Conservation (phyloP, 1,284 basidiomycete genomes). For the Pyrrhoderma noxium region DNA sequence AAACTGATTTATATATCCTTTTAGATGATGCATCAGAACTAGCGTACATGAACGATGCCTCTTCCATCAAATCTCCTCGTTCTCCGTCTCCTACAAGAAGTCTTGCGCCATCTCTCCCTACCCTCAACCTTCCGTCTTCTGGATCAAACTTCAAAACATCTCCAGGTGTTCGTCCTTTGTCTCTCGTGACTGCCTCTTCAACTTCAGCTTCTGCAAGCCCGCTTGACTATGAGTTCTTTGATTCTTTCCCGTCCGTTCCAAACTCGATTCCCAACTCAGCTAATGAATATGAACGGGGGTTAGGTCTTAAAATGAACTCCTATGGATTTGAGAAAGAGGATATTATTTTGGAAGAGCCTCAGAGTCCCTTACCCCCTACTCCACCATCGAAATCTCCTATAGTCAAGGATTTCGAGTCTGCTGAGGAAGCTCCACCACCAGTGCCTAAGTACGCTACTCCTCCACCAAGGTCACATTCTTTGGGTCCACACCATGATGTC, state of each 20-base stretch:
- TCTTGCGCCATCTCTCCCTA: neutral
- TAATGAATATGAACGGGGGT: neutral
- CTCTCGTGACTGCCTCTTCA: slow-evolving; percentile 6
- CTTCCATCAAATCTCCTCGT: too few species aligned
- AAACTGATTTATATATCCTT: too few species aligned
- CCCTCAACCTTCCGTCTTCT: neutral
- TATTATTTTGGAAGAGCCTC: neutral
- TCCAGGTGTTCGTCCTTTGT: slow-evolving; percentile 12
- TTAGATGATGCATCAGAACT: neutral
- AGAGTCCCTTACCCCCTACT: slow-evolving; percentile 10
- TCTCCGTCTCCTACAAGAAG: too few species aligned
- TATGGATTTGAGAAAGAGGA: neutral
- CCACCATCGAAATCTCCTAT: slow-evolving; percentile 13
- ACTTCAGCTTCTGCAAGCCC: slow-evolving; percentile 13
- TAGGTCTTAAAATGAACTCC: neutral
- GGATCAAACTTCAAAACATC: neutral
- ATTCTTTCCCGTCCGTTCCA: slow-evolving; percentile 17
- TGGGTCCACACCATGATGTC: too few species aligned
- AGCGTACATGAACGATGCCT: neutral
- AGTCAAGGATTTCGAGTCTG: neutral
- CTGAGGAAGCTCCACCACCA: too few species aligned
- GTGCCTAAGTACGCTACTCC: too few species aligned
- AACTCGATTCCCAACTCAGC: neutral
- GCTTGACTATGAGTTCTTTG: slow-evolving; percentile 13
- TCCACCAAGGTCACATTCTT: too few species aligned